phyloP scores from a whole-genome alignment of 2,329 filamentous ascomycete genomes.

The Zymoseptoria ardabiliae region DNA sequence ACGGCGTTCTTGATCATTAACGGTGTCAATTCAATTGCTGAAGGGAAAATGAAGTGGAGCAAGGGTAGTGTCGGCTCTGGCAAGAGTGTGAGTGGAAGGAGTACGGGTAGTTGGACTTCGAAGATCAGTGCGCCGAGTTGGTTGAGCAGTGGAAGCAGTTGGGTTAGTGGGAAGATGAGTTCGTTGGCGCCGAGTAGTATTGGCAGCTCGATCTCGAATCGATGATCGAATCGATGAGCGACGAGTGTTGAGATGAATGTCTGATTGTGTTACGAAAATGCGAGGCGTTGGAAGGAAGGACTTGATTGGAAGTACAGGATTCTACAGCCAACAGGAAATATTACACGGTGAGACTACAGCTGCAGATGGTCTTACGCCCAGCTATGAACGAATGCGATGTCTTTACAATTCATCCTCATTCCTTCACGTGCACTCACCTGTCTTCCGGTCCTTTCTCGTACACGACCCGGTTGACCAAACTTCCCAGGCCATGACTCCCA shows the following conservation, averaged over 20 bases:
- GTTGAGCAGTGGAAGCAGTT: conserved; percentile 30
- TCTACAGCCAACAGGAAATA: background rate
- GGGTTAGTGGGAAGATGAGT: conserved; percentile 32
- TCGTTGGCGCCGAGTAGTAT: conserved; percentile 26
- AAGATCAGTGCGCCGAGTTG: conserved; percentile 33
- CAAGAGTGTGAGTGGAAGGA: conserved; percentile 24
- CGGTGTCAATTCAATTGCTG: conserved; percentile 73
- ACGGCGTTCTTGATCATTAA: conserved; percentile 79
- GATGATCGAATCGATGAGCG: background rate
- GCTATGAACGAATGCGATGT: background rate
- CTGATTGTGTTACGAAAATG: background rate
- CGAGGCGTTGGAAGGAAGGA: background rate
- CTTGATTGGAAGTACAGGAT: background rate
- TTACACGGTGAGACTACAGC: background rate
- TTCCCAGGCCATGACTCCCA: conserved; percentile 9
- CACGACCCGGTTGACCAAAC: conserved; percentile 7
- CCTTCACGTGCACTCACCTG: background rate
- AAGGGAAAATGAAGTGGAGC: conserved; percentile 65
- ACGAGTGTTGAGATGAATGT: background rate
- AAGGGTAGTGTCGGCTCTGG: conserved; percentile 10
- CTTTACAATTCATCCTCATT: background rate
- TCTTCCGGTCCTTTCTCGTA: conserved; percentile 1
- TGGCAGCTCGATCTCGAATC: conserved; percentile 18
- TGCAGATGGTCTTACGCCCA: background rate
- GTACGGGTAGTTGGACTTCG: conserved; percentile 28